phyloP scores from a whole-genome alignment of 1,139 yeast species.

The Debaryomycetaceae sp. region DNA sequence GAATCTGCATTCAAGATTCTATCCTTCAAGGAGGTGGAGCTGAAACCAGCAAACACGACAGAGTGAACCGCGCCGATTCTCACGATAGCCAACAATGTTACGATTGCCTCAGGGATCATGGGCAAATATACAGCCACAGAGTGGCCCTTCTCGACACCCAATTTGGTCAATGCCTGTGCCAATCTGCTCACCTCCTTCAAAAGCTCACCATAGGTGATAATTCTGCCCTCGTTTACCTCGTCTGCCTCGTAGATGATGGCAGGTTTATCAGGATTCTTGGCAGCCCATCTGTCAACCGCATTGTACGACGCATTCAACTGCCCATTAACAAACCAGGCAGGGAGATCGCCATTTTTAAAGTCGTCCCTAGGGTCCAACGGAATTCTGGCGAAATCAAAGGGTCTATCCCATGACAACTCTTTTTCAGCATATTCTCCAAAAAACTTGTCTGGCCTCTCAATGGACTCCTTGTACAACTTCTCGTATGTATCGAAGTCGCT shows the following conservation, averaged over 20 bases:
- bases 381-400: slow-evolving; percentile 56
- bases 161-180: slow-evolving; percentile 61
- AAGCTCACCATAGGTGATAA: slow-evolving; percentile 67
- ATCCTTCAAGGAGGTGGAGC: slow-evolving; percentile 71
- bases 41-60: slow-evolving; percentile 82
- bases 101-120: slow-evolving; percentile 80
- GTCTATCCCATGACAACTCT: slow-evolving; percentile 59
- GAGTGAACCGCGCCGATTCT: slow-evolving; percentile 83
- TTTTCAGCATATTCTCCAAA: slow-evolving; percentile 62
- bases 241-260: slow-evolving; percentile 84
- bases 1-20: slow-evolving; percentile 78
- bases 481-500: slow-evolving; percentile 55
- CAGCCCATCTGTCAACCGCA: slow-evolving; percentile 79
- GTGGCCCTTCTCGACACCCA: slow-evolving; percentile 78
- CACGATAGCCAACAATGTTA: slow-evolving; percentile 68
- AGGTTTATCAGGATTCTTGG: slow-evolving; percentile 63
- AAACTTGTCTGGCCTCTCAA: slow-evolving; percentile 62
- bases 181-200: slow-evolving; percentile 66
- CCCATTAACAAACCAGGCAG: slow-evolving; percentile 79
- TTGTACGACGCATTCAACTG: slow-evolving; percentile 75
- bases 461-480: slow-evolving; percentile 60
- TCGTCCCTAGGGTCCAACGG: slow-evolving; percentile 50
- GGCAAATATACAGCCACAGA: slow-evolving; percentile 85
- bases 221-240: slow-evolving; percentile 63
- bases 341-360: slow-evolving; percentile 62